Percentiles rank a stretch among this genome's conserved stretches.
phyloP scores from a whole-genome alignment of 140 eudicot genomes.

The Cichorium intybus region DNA sequence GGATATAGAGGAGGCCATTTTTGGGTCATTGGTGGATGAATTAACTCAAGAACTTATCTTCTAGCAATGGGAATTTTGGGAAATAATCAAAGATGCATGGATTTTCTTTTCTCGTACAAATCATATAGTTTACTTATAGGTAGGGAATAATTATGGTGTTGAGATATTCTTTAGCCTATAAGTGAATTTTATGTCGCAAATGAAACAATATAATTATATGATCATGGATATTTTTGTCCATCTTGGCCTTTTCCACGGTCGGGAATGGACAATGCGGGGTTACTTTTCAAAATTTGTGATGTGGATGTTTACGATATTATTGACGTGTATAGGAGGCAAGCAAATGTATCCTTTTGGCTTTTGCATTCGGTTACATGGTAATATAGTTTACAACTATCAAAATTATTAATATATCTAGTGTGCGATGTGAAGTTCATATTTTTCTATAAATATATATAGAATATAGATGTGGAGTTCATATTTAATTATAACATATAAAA shows the following conservation, averaged over 20 bases:
- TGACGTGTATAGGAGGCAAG: background rate
- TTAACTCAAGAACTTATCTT: conserved; percentile 38
- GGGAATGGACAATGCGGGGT: background rate
- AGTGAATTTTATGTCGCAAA: conserved; percentile 27
- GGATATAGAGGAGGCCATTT: conserved; percentile 57
- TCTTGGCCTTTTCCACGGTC: background rate
- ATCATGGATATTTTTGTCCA: conserved; percentile 4
- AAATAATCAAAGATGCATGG: background rate
- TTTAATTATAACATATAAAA: too few relatives aligned
- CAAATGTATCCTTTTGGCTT: too few relatives aligned
- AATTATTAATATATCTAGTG: too few relatives aligned
- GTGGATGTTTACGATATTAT: background rate
- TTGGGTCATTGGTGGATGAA: conserved; percentile 56
- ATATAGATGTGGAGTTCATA: too few relatives aligned
- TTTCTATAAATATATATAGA: too few relatives aligned
- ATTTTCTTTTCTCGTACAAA: background rate
- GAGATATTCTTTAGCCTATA: conserved; percentile 8
- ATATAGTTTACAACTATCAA: too few relatives aligned
- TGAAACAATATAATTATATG: conserved; percentile 12
- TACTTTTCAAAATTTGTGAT: background rate
- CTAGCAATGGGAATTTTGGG: background rate
- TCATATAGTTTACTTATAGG: conserved; percentile 29
- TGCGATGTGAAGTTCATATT: too few relatives aligned
- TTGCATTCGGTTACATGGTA: too few relatives aligned
- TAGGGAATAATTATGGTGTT: background rate